Base-by-base conservation (phyloP, 2,329 filamentous ascomycete species). In the Grosmannia huntii region DNA sequence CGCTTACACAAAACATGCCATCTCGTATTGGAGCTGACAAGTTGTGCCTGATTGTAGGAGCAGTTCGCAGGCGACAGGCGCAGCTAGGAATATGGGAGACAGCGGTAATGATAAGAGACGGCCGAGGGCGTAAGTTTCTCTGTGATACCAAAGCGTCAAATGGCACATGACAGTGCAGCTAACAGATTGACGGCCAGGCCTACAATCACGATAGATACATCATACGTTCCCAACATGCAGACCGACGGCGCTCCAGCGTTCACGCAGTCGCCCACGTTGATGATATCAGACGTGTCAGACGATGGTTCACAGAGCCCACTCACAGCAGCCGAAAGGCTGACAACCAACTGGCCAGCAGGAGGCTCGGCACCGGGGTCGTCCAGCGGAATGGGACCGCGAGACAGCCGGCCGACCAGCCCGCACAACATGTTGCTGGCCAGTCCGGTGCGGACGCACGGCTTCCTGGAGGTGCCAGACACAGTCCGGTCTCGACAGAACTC, bases 391-490 rank as follows among this genome's bases (percentile, higher is more conserved):
- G 25, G 23, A 16, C 14, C 25, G 69, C 79, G 74, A 63, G 83
- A 85, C 61, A 85, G 81, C 67, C 76, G 84, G 59, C 86, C 86
- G 1, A 85, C 81, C 14, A 89, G 85, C 62, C 84, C 86, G 10
- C 85, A 88, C 69, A 89, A 89, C 72, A 77, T 89, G 55, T 86
- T 84, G 72, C 76, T 89, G 55, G 86, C 84, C 31, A 83, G 74
- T 61, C 79, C 79, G 1, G 73, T 82, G 10, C 67, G 75, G 65
- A 67, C 71, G 59, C 67, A 76, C 64, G 75, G 76, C 57, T 86
- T 86, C 64, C 74, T 90, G 53, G 76, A 83, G 0, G 86, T 90
- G 1, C 86, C 86, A 1, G 77, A 75, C n/a, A 75, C 74, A 54
- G 67, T 75, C 56, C 75, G 83, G 55, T 84, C 84, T 41, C 75